Base-by-base conservation (phyloP, 2,329 filamentous ascomycete genomes). In the Fusarium graminum region DNA sequence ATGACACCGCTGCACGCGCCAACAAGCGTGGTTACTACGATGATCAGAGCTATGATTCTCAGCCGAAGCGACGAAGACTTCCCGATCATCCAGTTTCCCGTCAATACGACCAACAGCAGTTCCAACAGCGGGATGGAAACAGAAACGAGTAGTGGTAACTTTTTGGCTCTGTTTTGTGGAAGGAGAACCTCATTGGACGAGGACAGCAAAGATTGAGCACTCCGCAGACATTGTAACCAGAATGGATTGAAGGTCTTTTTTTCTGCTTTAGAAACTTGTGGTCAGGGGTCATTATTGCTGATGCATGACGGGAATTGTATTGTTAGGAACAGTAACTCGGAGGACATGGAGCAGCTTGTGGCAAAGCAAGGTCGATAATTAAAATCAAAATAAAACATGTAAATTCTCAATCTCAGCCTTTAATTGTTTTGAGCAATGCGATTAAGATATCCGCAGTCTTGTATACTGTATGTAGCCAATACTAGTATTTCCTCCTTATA, bases 41-140 rank as follows among this genome's bases (percentile, higher is more conserved):
- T 5, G 46, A 41, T 7, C 39, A 52, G 26, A 39, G 29, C 25
- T 19, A 53, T 16, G 28, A 44, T 16, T 30, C 49, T 12, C 26
- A 36, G 16, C 40, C 46, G 17, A 67, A 67, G 60, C 60, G 65
- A 25, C 55, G 47, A 32, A 49, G 30, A 25, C 65, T 67, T 44
- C 50, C 65, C 14, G 50, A 57, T 6, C 45, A 28, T 16, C 39
- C 44, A 34, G 26, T 25, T 16, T 12, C 22, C 4, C 51, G 14
- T 3, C 46, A 28, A 26, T 22, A 46, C 9, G 45, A 29, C 9
- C 12, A 11, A 22, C 25, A 39, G 12, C 32, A 14, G 7, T 16
- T 22, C 29, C 30, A 12, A 12, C 40, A 51, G 39, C 36, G 40
- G 12, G 19, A 53, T 13, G 38, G 16, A 57, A 45, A 30, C 16